Evolutionary conservation across 768 basidiomycete species (phyloP).

Genomic region (Cystobasidium tubakii): DNA sequence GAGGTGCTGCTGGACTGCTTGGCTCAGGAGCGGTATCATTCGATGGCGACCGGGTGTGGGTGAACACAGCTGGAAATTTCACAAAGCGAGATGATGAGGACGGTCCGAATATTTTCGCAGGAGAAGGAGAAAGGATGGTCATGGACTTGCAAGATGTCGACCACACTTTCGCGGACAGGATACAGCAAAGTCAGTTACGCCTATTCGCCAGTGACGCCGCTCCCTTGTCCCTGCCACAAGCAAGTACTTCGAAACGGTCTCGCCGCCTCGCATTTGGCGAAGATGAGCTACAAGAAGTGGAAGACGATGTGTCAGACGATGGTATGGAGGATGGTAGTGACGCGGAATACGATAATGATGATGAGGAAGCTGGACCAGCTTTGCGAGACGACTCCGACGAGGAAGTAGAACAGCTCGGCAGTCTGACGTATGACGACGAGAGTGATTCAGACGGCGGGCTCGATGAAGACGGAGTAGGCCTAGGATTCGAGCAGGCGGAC

Average conservation of each 20-base stretch:
- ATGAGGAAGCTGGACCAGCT: constrained; percentile 47
- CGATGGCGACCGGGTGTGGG: constrained; percentile 96
- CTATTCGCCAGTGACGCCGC: constrained; percentile 76
- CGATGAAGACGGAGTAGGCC: constrained; percentile 46
- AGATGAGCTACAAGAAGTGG: constrained; percentile 49
- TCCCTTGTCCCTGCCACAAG: constrained; percentile 54
- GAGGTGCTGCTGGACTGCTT: constrained; percentile 48
- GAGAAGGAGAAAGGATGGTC: constrained; percentile 96
- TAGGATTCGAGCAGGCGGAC: constrained; percentile 52
- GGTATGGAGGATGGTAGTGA: constrained; percentile 41
- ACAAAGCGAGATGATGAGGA: constrained; percentile 57
- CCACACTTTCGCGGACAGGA: constrained; percentile 73
- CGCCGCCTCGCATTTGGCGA: constrained; percentile 47
- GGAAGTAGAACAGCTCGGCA: neutral
- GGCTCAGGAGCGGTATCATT: constrained; percentile 84
- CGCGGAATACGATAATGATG: constrained; percentile 50
- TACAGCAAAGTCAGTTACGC: constrained; percentile 72
- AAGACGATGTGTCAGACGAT: constrained; percentile 47
- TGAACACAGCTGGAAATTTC: constrained; percentile 94
- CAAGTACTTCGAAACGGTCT: constrained; percentile 19
- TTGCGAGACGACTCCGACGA: constrained; percentile 36
- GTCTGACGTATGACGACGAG: constrained; percentile 18
- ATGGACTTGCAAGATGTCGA: constrained; percentile 86
- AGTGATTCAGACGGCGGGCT: constrained; percentile 46
- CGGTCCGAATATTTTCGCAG: constrained; percentile 50